Evolutionary conservation across 2,329 filamentous ascomycete species (phyloP).

Genomic region (Ophiosphaerella narmari): DNA sequence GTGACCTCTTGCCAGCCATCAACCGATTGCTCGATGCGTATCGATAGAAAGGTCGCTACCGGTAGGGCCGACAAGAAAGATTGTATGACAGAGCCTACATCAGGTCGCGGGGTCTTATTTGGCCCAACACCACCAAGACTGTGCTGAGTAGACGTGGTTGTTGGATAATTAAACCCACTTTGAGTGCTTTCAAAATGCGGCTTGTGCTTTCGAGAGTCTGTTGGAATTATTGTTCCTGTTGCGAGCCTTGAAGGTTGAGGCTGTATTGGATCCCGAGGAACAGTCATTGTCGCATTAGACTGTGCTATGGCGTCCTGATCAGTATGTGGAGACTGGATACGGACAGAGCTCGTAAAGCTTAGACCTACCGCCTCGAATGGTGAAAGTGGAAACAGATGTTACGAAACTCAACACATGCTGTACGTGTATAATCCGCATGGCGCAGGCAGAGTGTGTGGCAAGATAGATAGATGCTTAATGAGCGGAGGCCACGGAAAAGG

Average conservation of each 20-base stretch:
- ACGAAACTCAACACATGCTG: neutral
- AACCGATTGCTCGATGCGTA: neutral
- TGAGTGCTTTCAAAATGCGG: neutral
- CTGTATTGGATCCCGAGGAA: neutral
- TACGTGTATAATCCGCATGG: neutral
- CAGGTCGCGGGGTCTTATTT: neutral
- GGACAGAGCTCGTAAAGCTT: neutral
- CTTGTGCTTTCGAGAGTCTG: neutral
- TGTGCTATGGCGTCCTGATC: slow-evolving; percentile 1
- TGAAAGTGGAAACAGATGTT: neutral
- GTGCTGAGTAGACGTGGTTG: neutral
- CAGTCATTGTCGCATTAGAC: slow-evolving; percentile 5
- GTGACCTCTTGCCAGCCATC: neutral
- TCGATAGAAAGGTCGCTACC: neutral
- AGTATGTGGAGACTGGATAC: neutral
- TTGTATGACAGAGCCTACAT: slow-evolving; percentile 1
- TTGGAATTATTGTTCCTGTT: neutral
- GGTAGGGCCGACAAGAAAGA: neutral
- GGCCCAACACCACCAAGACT: neutral
- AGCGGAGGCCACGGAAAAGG: neutral
- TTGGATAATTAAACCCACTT: neutral
- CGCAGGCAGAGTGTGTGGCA: neutral
- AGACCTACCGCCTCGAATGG: slow-evolving; percentile 6
- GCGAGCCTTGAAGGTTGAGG: neutral
- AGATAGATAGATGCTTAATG: neutral